Evolutionary conservation across 2,329 filamentous ascomycete genomes (phyloP).

Genomic region (Calonectria montana): DNA sequence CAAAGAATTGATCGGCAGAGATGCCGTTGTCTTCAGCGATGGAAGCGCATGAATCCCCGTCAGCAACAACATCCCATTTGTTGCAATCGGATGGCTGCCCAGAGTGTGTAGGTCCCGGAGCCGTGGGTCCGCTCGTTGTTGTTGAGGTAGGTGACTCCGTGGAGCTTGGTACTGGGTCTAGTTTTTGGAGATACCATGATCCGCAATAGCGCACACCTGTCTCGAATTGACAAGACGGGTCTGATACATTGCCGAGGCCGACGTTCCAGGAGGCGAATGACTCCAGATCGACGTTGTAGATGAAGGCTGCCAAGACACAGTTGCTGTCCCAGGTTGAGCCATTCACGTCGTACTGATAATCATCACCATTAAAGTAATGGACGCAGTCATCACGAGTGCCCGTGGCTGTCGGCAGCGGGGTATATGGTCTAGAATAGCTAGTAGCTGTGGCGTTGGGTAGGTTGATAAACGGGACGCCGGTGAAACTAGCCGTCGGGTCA

Average conservation of each 20-base stretch:
- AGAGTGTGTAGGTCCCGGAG: neutral
- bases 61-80: neutral
- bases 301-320: neutral
- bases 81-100: neutral
- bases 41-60: neutral
- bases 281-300: neutral
- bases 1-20: neutral
- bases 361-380: neutral
- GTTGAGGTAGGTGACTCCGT: neutral
- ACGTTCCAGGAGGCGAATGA: neutral
- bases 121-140: neutral
- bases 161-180: neutral
- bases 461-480: neutral
- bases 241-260: neutral
- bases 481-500: neutral
- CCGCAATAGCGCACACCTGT: neutral
- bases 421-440: neutral
- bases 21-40: neutral
- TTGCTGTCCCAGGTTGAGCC: neutral
- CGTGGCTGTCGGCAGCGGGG: neutral
- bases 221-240: neutral
- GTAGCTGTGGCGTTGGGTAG: neutral
- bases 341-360: neutral
- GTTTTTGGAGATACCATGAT: neutral
- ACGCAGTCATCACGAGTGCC: neutral